A percentile compares a stretch with the other conserved stretches of the same genome.
phyloP scores from a whole-genome alignment of 345 rosid genomes.

The Geranium rotundifolium region DNA sequence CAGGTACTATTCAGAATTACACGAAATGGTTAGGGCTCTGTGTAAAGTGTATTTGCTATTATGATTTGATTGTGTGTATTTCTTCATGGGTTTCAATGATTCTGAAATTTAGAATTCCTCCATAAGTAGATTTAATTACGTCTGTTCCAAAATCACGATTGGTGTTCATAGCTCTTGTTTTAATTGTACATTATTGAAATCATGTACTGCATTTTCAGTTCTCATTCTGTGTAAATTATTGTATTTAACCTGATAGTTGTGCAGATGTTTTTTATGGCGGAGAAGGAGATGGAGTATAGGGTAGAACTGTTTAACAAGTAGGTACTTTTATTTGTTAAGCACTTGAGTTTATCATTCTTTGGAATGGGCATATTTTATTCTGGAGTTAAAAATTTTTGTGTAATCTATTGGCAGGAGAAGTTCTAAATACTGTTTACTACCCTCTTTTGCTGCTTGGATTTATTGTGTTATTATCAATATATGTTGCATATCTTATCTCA shows the following conservation, averaged over 20 bases:
- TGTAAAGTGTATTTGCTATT: no score
- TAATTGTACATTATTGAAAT: neutral
- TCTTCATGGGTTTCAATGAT: no score
- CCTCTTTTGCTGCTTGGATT: no score
- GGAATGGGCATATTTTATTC: neutral
- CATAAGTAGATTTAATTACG: no score
- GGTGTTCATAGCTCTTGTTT: no score
- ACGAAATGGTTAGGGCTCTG: neutral
- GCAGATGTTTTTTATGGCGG: slow-evolving; percentile 90
- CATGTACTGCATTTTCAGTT: neutral
- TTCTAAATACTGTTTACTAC: no score
- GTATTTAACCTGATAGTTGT: slow-evolving; percentile 7
- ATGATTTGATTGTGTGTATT: no score
- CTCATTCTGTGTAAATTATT: slow-evolving; percentile 6
- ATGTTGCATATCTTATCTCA: no score
- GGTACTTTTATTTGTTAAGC: neutral
- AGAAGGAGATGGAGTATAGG: slow-evolving; percentile 86
- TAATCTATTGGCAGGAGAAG: neutral
- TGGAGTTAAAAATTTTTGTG: neutral
- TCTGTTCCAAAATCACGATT: no score
- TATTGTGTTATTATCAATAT: no score
- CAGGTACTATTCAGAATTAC: neutral
- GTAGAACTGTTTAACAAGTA: slow-evolving; percentile 95
- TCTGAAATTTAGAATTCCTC: no score
- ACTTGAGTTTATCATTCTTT: neutral